Percentiles rank a stretch among this genome's conserved stretches.
phyloP scores from a whole-genome alignment of 2,329 filamentous ascomycete species.

The Aspergillus novoparasiticus region DNA sequence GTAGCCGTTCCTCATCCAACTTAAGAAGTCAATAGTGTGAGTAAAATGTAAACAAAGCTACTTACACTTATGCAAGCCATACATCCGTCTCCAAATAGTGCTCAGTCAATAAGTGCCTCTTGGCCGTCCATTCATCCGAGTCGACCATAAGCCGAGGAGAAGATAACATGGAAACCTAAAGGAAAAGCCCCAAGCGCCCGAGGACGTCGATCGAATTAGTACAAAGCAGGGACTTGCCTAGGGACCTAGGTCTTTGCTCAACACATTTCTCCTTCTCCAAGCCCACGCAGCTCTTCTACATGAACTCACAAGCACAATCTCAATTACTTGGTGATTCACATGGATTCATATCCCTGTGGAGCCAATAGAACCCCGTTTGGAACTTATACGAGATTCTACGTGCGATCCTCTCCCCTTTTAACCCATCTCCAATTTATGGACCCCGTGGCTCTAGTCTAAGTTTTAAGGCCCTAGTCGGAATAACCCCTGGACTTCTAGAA shows the following conservation, averaged over 20 bases:
- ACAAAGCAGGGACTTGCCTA: background rate
- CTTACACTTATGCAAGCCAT: background rate
- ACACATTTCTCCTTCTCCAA: background rate
- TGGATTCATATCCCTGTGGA: background rate
- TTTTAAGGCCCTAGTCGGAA: background rate
- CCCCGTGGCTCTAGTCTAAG: background rate
- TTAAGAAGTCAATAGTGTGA: background rate
- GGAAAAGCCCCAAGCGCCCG: background rate
- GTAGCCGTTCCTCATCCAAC: background rate
- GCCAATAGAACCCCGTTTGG: background rate
- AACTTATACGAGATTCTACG: background rate
- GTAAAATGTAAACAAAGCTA: background rate
- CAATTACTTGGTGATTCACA: background rate
- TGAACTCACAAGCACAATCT: background rate
- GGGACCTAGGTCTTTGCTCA: background rate
- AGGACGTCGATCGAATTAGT: background rate
- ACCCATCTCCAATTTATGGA: background rate
- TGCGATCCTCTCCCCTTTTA: background rate
- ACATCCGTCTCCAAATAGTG: background rate
- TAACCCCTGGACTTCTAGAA: background rate
- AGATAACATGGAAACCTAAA: background rate
- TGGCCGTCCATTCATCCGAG: background rate
- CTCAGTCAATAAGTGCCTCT: background rate
- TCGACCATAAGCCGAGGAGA: background rate
- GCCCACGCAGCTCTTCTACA: background rate